Evolutionary conservation across 2,329 filamentous ascomycete species (phyloP), one percentile per base, ranked within the genome.

Genomic region (Dothistroma pini): DNA sequence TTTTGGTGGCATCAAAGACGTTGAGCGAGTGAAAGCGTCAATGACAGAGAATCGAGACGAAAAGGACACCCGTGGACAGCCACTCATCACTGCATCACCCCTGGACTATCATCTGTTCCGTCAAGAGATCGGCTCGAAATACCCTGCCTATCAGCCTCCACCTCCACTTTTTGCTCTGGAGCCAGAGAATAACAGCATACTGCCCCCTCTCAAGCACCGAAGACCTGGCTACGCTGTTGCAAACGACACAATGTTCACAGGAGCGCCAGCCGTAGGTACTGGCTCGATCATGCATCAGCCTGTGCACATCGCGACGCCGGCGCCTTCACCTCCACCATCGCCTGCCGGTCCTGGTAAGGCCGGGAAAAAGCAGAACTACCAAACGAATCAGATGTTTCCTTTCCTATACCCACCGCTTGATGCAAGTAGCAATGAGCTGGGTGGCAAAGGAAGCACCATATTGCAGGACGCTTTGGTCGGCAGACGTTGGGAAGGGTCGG

Each of bases 301-400:
- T 6, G 93, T 99, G 6, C 95, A 99, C 75, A 99, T 99, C 69
- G 95, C 95, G n/a, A 99, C 95, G 0, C 95, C 95, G 0, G 93
- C 93, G 0, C 95, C 95, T 1, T 99, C 95, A 0, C 95, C 95
- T 25, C 95, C 95, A 0, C 95, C 95, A 0, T 97, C 93, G 1
- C 95, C 95, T 10, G 88, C 89, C 35, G 93, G 85, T 0, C 84
- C 85, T 2, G 85, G 92, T 29, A 99, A 97, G 75, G 91, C 90
- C 56, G 93, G 89, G 0, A 99, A 99, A 81, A 99, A 99, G 74
- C 95, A 99, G 72, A 99, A 97, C 69, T 99, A 99, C 71, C 95
- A 99, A 75, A 99, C 95, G 0, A 99, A 99, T 72, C 95, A 99
- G 70, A 95, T 97, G 72, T 97, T 99, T 66, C 95, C 95, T 0